Conservation (phyloP, 2,329 filamentous ascomycete species). For the Sclerotinia spermophila region DNA sequence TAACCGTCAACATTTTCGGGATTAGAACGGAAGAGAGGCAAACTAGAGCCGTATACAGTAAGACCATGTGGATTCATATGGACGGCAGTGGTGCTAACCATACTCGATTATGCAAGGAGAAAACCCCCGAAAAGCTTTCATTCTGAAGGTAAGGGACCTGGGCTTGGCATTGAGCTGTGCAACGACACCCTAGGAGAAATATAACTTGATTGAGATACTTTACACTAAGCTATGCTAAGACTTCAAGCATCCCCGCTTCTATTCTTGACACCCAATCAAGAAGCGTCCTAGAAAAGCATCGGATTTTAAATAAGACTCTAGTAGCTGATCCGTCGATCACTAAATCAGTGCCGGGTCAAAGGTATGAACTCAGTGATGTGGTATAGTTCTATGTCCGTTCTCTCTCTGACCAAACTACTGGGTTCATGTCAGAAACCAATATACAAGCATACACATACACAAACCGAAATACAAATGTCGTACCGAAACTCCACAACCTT, state of each 20-base stretch:
- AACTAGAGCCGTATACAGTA: neutral
- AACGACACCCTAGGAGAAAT: neutral
- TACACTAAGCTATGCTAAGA: neutral
- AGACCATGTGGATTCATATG: neutral
- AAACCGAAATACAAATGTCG: neutral
- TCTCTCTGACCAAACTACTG: no score
- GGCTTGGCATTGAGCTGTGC: no score
- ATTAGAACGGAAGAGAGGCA: neutral
- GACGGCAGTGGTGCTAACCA: neutral
- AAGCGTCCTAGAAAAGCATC: no score
- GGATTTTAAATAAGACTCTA: neutral
- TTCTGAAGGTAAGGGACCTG: neutral
- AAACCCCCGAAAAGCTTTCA: neutral
- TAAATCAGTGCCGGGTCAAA: neutral
- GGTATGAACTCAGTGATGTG: no score
- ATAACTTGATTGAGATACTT: neutral
- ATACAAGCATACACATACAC: neutral
- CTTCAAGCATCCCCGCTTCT: neutral
- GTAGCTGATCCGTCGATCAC: neutral
- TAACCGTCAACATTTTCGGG: neutral
- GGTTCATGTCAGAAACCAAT: no score
- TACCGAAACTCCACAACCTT: no score
- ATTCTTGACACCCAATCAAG: neutral
- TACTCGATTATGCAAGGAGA: neutral
- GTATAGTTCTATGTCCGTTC: no score